phyloP scores from a whole-genome alignment of 179 eudicot genomes.

The Pouteria campechiana region DNA sequence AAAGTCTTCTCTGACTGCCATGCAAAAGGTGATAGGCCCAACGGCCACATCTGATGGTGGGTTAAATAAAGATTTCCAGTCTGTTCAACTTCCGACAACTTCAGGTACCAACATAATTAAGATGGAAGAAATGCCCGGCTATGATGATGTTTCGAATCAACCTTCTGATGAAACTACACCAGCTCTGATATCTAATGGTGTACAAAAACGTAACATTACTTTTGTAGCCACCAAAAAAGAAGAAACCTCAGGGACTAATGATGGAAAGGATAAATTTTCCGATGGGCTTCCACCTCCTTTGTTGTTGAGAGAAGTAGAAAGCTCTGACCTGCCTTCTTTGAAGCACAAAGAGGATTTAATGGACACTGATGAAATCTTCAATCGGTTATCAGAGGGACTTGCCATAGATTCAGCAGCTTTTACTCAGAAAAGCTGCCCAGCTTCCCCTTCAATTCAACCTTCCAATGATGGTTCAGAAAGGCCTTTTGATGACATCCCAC shows the following conservation, averaged over 20 bases:
- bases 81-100: not conserved
- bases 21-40: slow-evolving; percentile 2
- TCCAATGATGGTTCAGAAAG: slow-evolving; percentile 17
- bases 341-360: not conserved
- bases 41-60: not conserved
- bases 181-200: too few relatives aligned
- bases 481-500: slow-evolving; percentile 9
- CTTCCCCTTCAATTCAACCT: slow-evolving; percentile 3
- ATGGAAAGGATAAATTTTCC: too few relatives aligned
- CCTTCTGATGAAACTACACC: too few relatives aligned
- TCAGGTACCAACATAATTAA: slow-evolving; percentile 2
- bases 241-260: slow-evolving; percentile 5
- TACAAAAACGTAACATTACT: slow-evolving; percentile 7
- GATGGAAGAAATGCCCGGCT: slow-evolving; percentile 13
- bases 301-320: slow-evolving; percentile 5
- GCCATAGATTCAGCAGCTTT: not conserved
- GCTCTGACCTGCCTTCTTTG: not conserved
- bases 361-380: not conserved
- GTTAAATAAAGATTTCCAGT: not conserved
- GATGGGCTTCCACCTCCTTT: slow-evolving; percentile 9
- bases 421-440: not conserved
- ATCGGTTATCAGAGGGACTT: not conserved
- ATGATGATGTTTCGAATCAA: slow-evolving; percentile 8
- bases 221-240: slow-evolving; percentile 13
- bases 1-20: not conserved